phyloP scores from a whole-genome alignment of 2,329 filamentous ascomycete genomes.

The Ophiostoma triangulosporum region DNA sequence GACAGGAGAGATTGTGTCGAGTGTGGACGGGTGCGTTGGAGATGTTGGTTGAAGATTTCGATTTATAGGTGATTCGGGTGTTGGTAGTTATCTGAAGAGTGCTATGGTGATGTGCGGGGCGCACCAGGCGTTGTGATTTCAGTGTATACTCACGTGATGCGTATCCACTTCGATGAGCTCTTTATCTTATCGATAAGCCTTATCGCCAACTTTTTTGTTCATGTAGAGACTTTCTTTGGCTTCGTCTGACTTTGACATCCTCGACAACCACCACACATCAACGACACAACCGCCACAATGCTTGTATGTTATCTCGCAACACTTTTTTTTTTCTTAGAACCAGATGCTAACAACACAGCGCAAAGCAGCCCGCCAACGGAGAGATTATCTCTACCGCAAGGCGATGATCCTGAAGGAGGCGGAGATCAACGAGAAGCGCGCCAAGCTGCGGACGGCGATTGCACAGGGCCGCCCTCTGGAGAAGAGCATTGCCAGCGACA shows the following conservation, averaged over 20 bases:
- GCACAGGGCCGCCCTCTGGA: constrained; percentile 82
- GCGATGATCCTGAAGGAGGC: constrained; percentile 80
- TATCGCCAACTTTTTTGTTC: constrained; percentile 4
- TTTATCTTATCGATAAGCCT: constrained; percentile 9
- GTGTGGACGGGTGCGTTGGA: not conserved
- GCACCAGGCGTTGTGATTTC: not conserved
- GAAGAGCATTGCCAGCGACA: constrained; percentile 73
- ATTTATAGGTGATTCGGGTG: not conserved
- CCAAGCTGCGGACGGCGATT: constrained; percentile 72
- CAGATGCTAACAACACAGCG: constrained; percentile 26
- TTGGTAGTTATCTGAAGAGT: not conserved
- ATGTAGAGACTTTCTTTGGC: not conserved
- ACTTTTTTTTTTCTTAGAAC: constrained; percentile 18
- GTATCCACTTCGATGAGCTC: not conserved
- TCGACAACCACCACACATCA: not conserved
- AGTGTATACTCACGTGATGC: not conserved
- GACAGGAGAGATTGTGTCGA: not conserved
- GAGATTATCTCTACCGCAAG: constrained; percentile 83
- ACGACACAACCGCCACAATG: constrained; percentile 7
- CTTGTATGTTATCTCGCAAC: constrained; percentile 10
- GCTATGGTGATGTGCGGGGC: not conserved
- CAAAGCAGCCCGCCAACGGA: constrained; percentile 63
- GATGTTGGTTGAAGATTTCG: not conserved
- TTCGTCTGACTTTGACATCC: not conserved
- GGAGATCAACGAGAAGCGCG: constrained; percentile 82